Evolutionary conservation across 2,329 filamentous ascomycete species (phyloP).

Genomic region (Colletotrichum trifolii): DNA sequence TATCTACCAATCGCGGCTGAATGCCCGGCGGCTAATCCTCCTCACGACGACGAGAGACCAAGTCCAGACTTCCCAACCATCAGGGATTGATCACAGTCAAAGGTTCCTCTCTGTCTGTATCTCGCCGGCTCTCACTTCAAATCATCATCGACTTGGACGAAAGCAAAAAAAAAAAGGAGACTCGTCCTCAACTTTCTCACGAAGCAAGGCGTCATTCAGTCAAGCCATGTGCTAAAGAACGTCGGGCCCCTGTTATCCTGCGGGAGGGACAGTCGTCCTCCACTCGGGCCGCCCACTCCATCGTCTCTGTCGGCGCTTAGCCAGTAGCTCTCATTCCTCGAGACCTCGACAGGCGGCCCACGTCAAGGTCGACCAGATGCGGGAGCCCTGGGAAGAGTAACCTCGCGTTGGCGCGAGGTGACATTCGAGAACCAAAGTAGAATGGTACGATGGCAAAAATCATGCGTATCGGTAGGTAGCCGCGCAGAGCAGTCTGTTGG

Average conservation of each 20-base stretch:
- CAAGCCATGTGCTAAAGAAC: neutral
- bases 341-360: constrained; percentile 17
- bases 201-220: neutral
- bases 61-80: no score
- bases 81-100: no score
- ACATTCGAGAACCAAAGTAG: constrained; percentile 14
- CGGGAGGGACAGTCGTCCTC: constrained; percentile 14
- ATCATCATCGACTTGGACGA: neutral
- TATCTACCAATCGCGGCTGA: constrained; percentile 3
- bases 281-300: constrained; percentile 29
- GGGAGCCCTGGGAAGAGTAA: constrained; percentile 17
- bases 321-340: constrained; percentile 27
- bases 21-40: constrained; percentile 27
- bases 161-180: neutral
- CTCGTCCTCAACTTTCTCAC: no score
- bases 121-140: neutral
- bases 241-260: constrained; percentile 3
- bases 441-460: constrained; percentile 1
- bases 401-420: constrained; percentile 30
- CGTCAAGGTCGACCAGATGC: constrained; percentile 11
- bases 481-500: constrained; percentile 30
- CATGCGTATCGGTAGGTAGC: constrained; percentile 29
- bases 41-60: no score
- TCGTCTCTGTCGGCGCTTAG: constrained; percentile 28
- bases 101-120: no score